Evolutionary conservation across 768 basidiomycete genomes (phyloP).

Genomic region (Artomyces pyxidatus): DNA sequence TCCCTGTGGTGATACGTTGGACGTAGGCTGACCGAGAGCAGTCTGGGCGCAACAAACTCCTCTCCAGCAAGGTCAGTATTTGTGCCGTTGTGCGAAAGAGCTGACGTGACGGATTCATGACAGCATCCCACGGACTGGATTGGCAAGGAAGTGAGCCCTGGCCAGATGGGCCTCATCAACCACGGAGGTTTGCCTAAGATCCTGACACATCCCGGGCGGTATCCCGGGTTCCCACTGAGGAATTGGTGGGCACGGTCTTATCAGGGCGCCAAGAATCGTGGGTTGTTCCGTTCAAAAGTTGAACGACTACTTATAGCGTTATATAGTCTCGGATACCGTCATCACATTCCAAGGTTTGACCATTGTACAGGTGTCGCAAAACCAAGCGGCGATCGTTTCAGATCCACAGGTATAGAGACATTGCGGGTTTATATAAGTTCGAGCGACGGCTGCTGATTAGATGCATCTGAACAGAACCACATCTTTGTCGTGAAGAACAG

Average conservation of each 20-base stretch:
- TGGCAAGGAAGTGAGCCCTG: constrained; percentile 65
- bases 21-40: constrained; percentile 18
- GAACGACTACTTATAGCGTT: neutral
- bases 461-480: constrained; percentile 47
- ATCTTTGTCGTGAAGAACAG: constrained; percentile 76
- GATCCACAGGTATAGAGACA: constrained; percentile 46
- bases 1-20: neutral
- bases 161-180: constrained; percentile 65
- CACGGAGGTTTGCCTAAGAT: constrained; percentile 80
- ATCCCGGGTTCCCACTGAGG: constrained; percentile 64
- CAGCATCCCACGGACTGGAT: constrained; percentile 60
- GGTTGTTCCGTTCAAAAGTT: constrained; percentile 20
- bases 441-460: neutral
- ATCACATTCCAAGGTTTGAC: constrained; percentile 75
- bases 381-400: constrained; percentile 70
- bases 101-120: neutral
- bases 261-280: constrained; percentile 60
- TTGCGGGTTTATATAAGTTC: neutral
- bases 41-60: constrained; percentile 47
- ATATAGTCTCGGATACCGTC: constrained; percentile 69
- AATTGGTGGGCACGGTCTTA: constrained; percentile 85
- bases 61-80: constrained; percentile 51
- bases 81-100: neutral
- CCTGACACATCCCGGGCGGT: constrained; percentile 65
- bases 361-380: constrained; percentile 83